phyloP scores from a whole-genome alignment of 2,329 filamentous ascomycete genomes.

The Colletotrichum limetticola region DNA sequence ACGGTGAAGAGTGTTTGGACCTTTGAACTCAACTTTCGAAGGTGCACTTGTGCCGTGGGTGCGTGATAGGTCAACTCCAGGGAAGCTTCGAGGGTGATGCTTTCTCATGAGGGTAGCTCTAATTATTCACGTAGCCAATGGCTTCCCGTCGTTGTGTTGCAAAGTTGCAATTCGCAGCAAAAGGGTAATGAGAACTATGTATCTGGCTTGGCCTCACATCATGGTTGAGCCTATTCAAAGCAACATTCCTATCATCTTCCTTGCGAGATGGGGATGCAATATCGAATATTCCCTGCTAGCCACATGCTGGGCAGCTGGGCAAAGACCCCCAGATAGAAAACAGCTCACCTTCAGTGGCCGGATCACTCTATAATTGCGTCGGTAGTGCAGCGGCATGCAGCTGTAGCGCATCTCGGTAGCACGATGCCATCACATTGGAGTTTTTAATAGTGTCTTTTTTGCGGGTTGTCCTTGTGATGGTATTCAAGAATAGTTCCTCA shows the following conservation, averaged over 20 bases:
- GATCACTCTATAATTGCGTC: background rate
- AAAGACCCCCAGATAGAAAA: background rate
- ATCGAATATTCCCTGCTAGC: background rate
- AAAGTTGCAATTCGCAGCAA: background rate
- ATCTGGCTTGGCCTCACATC: constrained; percentile 5
- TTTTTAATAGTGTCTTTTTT: background rate
- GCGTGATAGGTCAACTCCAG: background rate
- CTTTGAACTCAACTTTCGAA: too few relatives aligned
- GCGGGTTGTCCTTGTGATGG: background rate
- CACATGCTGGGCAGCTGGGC: constrained; percentile 12
- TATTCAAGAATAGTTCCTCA: background rate
- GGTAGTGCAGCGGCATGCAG: background rate
- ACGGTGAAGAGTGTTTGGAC: background rate
- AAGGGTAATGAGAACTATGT: background rate
- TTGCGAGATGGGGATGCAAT: background rate
- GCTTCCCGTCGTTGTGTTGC: background rate
- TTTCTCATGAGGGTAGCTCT: background rate
- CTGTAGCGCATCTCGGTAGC: background rate
- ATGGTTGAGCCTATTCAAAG: background rate
- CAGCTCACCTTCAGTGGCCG: background rate
- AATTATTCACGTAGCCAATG: background rate
- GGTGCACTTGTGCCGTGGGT: background rate
- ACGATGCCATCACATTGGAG: background rate
- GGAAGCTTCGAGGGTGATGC: background rate
- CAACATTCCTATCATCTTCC: background rate